phyloP scores from a whole-genome alignment of 805 yeast species.

The Osmozyma mogii region DNA sequence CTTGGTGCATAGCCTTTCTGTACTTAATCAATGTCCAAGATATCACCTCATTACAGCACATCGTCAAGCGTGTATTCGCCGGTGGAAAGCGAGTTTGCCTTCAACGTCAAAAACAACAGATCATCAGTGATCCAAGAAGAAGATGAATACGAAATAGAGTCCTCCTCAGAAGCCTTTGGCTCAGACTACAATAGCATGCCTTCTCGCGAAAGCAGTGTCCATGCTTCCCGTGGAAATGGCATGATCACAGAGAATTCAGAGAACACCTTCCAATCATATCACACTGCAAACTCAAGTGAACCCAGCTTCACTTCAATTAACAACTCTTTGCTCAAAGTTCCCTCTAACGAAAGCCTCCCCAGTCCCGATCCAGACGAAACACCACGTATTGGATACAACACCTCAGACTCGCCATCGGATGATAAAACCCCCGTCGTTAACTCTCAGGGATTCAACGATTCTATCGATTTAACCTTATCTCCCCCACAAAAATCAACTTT shows the following conservation, averaged over 20 bases:
- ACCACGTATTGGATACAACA: slow-evolving; percentile 1
- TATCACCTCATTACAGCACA: slow-evolving; percentile 23
- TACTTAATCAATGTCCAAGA: no score
- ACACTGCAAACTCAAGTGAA: background rate
- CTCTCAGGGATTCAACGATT: background rate
- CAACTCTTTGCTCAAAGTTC: background rate
- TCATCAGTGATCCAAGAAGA: slow-evolving; percentile 11
- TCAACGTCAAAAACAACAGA: slow-evolving; percentile 7
- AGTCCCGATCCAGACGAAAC: slow-evolving; percentile 1
- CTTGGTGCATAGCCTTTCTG: no score
- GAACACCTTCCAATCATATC: slow-evolving; percentile 1
- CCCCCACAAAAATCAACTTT: background rate
- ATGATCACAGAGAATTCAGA: no score
- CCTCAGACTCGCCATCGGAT: slow-evolving; percentile 1
- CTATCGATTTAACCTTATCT: background rate
- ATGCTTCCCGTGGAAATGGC: background rate
- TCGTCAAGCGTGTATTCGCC: slow-evolving; percentile 32
- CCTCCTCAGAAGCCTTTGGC: slow-evolving; percentile 4
- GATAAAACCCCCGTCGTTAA: slow-evolving; percentile 1
- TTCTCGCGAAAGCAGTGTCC: background rate
- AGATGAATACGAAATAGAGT: slow-evolving; percentile 8
- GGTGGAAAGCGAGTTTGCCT: slow-evolving; percentile 13
- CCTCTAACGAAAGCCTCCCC: background rate
- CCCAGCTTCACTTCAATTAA: background rate
- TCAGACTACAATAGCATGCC: slow-evolving; percentile 1